phyloP scores from a whole-genome alignment of 441 rosid genomes.

The Manihot esculenta region DNA sequence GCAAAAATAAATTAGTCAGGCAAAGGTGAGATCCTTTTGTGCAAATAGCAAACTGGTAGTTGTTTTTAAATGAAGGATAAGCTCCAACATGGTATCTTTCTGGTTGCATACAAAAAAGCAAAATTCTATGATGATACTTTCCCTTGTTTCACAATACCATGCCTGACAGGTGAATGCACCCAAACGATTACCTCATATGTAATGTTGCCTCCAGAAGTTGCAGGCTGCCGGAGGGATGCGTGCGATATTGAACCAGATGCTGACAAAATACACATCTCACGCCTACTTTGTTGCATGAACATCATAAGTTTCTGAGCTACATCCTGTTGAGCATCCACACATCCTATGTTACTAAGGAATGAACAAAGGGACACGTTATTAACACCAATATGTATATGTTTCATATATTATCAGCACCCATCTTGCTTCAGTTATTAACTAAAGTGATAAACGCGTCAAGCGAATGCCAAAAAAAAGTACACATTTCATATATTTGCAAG shows the following conservation, averaged over 20 bases:
- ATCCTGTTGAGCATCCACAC: constrained; percentile 52
- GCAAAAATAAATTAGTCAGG: not conserved
- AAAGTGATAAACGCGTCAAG: not conserved
- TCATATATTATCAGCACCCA: not conserved
- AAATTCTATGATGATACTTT: not conserved
- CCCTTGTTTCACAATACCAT: not conserved
- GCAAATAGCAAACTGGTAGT: not conserved
- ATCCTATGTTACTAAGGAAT: constrained; percentile 18
- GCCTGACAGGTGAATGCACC: not conserved
- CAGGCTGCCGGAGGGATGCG: constrained; percentile 84
- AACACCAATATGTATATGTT: not conserved
- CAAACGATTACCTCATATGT: constrained; percentile 65
- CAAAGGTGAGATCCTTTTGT: not conserved
- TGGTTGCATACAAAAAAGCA: not conserved
- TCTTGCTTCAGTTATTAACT: not conserved
- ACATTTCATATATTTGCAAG: not conserved
- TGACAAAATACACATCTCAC: constrained; percentile 83
- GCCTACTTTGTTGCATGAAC: constrained; percentile 74
- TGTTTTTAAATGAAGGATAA: not conserved
- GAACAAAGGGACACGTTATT: constrained; percentile 4
- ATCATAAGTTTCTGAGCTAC: constrained; percentile 67
- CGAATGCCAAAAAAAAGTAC: not conserved
- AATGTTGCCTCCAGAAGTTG: constrained; percentile 72
- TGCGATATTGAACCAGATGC: constrained; percentile 82
- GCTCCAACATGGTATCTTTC: not conserved